Conservation (phyloP, 1,139 yeast species). For the Geotrichum restrictum region DNA sequence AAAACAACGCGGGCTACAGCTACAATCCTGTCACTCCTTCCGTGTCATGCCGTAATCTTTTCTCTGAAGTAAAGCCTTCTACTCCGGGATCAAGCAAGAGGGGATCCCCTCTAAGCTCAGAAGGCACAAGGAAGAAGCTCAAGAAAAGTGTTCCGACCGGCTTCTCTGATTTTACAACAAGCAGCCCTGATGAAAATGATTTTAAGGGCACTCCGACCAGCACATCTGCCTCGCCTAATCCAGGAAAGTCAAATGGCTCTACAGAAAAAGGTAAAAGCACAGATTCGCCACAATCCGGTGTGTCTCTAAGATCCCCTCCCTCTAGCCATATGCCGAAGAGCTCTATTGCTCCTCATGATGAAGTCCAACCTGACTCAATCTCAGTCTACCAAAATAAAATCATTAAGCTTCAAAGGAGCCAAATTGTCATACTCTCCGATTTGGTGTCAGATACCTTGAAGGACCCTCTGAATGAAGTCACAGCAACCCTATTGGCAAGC, state of each 20-base stretch:
- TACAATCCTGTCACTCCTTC: background rate
- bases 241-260: background rate
- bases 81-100: background rate
- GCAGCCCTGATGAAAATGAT: background rate
- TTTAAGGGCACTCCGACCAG: background rate
- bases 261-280: background rate
- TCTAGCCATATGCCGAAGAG: too few species aligned
- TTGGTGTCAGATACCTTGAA: background rate
- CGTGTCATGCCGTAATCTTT: background rate
- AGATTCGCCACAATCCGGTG: background rate
- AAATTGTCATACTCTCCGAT: slow-evolving; percentile 2
- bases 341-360: background rate
- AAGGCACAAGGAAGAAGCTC: background rate
- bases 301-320: background rate
- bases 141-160: background rate
- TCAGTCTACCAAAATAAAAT: slow-evolving; percentile 9
- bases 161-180: background rate
- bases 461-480: background rate
- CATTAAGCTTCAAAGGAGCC: slow-evolving; percentile 14
- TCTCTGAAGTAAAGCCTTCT: background rate
- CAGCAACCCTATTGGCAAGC: slow-evolving; percentile 3
- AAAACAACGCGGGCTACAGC: background rate
- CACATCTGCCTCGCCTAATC: background rate
- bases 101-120: background rate
- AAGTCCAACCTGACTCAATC: slow-evolving; percentile 11